These are phyloP conservation scores for Aspergillus pseudoglaucus DNA, from an alignment of 2,329 filamentous ascomycete species.

Conservation along the genomic window DNA sequence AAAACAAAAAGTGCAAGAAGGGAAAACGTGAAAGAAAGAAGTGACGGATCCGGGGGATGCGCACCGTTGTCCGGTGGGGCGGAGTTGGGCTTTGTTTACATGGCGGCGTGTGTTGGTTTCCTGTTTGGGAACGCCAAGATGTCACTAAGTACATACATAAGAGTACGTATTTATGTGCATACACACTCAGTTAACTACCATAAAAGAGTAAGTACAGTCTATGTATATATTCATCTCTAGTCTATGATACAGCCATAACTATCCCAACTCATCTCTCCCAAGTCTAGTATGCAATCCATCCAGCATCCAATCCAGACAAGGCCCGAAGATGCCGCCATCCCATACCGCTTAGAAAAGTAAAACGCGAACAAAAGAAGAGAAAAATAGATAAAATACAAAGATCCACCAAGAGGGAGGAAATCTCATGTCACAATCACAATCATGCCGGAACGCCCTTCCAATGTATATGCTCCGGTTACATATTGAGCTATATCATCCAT, in stretches of 20 bases:
- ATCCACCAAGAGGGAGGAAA: not conserved
- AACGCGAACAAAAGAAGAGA: not conserved
- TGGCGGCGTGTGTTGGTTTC: not conserved
- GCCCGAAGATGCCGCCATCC: not conserved
- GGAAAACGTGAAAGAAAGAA: not conserved
- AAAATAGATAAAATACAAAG: conserved; percentile 1
- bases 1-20: not conserved
- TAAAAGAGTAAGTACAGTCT: too few relatives aligned
- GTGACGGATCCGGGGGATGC: not conserved
- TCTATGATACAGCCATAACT: not conserved
- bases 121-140: not conserved
- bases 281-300: not conserved
- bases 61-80: not conserved
- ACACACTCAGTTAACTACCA: too few relatives aligned
- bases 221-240: too few relatives aligned
- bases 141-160: not conserved
- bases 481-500: not conserved
- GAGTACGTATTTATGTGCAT: too few relatives aligned
- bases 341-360: not conserved
- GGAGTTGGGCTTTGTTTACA: not conserved
- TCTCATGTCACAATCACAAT: not conserved
- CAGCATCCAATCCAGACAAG: not conserved
- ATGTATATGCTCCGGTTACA: not conserved
- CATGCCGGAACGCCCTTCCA: conserved; percentile 1
- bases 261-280: not conserved